These are phyloP conservation scores for Heritiera fomes DNA, from an alignment of 345 rosid species.

Conservation along the genomic window DNA sequence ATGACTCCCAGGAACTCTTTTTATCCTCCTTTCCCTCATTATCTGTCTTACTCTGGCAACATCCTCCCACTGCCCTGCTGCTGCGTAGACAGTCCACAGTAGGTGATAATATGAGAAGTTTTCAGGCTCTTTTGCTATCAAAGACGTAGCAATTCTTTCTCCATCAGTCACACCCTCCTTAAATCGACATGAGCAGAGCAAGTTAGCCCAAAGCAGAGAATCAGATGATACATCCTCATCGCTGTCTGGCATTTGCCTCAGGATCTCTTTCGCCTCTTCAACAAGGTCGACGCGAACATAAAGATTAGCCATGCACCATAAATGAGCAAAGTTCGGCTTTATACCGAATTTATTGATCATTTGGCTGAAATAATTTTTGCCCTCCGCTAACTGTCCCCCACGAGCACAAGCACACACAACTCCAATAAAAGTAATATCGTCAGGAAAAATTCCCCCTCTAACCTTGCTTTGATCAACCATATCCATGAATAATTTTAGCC, in stretches of 20 bases:
- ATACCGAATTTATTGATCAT: constrained; percentile 48
- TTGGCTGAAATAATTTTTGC: constrained; percentile 46
- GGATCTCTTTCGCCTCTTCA: constrained; percentile 50
- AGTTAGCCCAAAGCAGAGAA: constrained; percentile 37
- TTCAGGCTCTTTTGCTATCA: constrained; percentile 48
- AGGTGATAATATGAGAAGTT: constrained; percentile 58
- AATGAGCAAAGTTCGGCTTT: constrained; percentile 73
- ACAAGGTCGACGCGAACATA: constrained; percentile 39
- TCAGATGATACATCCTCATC: constrained; percentile 42
- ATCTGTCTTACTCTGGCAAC: constrained; percentile 9
- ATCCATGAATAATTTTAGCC: constrained; percentile 48
- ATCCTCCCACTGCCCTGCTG: constrained; percentile 6
- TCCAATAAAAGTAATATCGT: constrained; percentile 59
- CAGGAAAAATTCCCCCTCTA: constrained; percentile 36
- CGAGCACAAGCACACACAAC: constrained; percentile 70
- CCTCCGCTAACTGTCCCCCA: constrained; percentile 45
- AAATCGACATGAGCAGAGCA: constrained; percentile 57
- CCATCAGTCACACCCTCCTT: constrained; percentile 22
- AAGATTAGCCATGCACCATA: constrained; percentile 82
- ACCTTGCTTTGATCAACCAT: constrained; percentile 29
- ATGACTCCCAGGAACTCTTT: background rate
- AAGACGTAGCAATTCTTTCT: background rate
- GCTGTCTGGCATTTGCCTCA: constrained; percentile 43
- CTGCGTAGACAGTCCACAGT: constrained; percentile 29
- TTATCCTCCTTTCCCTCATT: background rate